Percentiles rank a stretch among this genome's conserved stretches.
Conservation (phyloP, 768 basidiomycete genomes). For the Mycena haematopus region DNA sequence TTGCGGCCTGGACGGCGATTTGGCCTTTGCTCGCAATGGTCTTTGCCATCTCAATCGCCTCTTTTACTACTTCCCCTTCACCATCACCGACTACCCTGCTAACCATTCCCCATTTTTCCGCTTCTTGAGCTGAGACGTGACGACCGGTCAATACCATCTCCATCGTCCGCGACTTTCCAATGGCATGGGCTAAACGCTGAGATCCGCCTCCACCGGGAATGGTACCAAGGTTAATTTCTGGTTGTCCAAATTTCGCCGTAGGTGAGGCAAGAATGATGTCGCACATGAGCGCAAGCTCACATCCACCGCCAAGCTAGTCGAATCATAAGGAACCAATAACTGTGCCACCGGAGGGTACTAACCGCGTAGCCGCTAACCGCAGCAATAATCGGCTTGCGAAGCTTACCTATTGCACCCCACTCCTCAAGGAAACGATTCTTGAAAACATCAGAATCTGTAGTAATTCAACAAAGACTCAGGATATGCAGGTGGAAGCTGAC, state of each 20-base stretch:
- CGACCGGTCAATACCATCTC: conserved; percentile 92
- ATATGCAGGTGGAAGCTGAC: conserved; percentile 48
- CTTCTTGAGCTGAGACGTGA: conserved; percentile 79
- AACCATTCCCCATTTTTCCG: conserved; percentile 87
- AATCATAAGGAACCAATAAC: conserved; percentile 1
- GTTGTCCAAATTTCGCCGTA: conserved; percentile 92
- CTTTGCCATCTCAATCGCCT: conserved; percentile 82
- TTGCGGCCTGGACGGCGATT: conserved; percentile 83
- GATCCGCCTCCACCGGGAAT: conserved; percentile 96
- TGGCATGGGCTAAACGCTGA: conserved; percentile 82
- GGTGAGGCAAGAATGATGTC: conserved; percentile 94
- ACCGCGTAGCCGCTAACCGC: conserved; percentile 96
- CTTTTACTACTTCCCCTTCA: conserved; percentile 81
- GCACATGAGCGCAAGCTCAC: conserved; percentile 95
- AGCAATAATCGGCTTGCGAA: conserved; percentile 94
- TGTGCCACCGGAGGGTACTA: conserved; percentile 39
- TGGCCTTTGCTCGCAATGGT: conserved; percentile 83
- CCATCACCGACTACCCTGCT: conserved; percentile 80
- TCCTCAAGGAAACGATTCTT: conserved; percentile 83
- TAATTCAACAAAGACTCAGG: not conserved
- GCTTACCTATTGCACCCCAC: conserved; percentile 75
- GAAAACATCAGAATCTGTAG: conserved; percentile 84
- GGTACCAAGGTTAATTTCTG: conserved; percentile 94
- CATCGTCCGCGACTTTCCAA: conserved; percentile 96
- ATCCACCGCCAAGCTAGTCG: conserved; percentile 90